Conservation (phyloP, 768 basidiomycete species). For the Mycena maculata region DNA sequence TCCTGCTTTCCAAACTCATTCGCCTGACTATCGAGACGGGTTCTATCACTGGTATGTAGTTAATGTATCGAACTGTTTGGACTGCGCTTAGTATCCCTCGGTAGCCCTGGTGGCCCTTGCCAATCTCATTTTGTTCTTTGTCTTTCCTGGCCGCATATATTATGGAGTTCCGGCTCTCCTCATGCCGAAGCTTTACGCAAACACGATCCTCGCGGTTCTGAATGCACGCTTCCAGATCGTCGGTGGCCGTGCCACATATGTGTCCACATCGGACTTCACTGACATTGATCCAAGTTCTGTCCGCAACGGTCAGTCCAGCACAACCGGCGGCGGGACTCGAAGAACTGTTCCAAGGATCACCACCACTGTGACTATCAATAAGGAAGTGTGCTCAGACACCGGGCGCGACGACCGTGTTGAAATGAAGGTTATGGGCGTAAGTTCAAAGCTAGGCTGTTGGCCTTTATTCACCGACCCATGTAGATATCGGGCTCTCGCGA, state of each 20-base stretch:
- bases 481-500: too few species aligned
- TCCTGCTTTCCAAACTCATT: background rate
- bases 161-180: background rate
- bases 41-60: background rate
- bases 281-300: background rate
- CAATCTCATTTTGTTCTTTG: constrained; percentile 15
- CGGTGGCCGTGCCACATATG: constrained; percentile 14
- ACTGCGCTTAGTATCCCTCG: background rate
- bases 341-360: background rate
- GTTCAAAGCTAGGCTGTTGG: too few species aligned
- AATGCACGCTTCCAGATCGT: constrained; percentile 23
- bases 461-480: too few species aligned
- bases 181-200: constrained; percentile 28
- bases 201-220: constrained; percentile 21
- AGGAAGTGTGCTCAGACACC: background rate
- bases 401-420: background rate
- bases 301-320: background rate
- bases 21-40: background rate
- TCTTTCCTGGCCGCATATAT: constrained; percentile 11
- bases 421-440: background rate
- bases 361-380: background rate
- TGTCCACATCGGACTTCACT: background rate
- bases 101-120: constrained; percentile 21
- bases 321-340: background rate
- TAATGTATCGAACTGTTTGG: too few species aligned